Conservation (phyloP, 441 rosid species). For the Arabidopsis hybrid region DNA sequence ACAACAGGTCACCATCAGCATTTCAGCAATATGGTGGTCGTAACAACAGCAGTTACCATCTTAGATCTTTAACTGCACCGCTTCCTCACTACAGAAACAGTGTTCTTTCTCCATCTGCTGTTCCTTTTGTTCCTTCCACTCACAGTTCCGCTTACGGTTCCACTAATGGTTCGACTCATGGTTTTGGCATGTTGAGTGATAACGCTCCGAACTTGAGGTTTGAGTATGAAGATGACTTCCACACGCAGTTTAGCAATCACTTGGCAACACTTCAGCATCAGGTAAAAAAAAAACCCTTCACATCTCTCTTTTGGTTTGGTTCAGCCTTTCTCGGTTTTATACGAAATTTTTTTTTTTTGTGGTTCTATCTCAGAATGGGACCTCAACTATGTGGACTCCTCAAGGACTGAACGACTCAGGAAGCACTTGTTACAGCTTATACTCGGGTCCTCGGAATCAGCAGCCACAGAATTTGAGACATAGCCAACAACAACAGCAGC, state of each 20-base stretch:
- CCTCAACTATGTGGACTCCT: slow-evolving; percentile 69
- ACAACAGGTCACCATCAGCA: slow-evolving; percentile 75
- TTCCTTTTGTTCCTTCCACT: slow-evolving; percentile 51
- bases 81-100: slow-evolving; percentile 74
- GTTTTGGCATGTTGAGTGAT: slow-evolving; percentile 59
- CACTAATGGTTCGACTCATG: slow-evolving; percentile 36
- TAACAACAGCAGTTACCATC: slow-evolving; percentile 44
- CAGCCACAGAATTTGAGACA: slow-evolving; percentile 75
- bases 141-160: background rate
- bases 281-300: slow-evolving; percentile 8
- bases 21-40: slow-evolving; percentile 79
- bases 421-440: slow-evolving; percentile 68
- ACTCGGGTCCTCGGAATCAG: slow-evolving; percentile 82
- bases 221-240: slow-evolving; percentile 59
- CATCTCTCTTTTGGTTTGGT: background rate
- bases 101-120: slow-evolving; percentile 60
- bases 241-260: slow-evolving; percentile 72
- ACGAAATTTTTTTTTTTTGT: too few species aligned
- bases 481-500: slow-evolving; percentile 31
- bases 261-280: slow-evolving; percentile 66
- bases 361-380: slow-evolving; percentile 44
- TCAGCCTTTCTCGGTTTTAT: background rate
- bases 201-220: slow-evolving; percentile 50
- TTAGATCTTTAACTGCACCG: slow-evolving; percentile 71
- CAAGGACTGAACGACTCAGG: slow-evolving; percentile 68